Evolutionary conservation across 371 early-diverging fungal genomes (phyloP).

Genomic region (Dinochytrium kinnereticum): DNA sequence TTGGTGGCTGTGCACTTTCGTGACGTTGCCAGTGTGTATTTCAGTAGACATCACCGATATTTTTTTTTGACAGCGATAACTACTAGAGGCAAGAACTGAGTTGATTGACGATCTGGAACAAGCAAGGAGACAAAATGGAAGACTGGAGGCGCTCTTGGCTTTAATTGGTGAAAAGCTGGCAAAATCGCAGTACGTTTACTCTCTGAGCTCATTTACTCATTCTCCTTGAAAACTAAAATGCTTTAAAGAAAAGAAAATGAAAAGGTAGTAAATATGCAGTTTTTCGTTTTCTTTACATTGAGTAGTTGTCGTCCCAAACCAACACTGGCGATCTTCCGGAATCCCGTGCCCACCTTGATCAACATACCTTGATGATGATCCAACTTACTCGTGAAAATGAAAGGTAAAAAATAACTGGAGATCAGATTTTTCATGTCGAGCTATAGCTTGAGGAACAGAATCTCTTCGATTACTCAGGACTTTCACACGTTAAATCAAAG

Average conservation of each 20-base stretch:
- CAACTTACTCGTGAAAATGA: not conserved
- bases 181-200: not conserved
- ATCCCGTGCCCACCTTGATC: not conserved
- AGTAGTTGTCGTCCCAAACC: not conserved
- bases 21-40: not conserved
- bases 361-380: not conserved
- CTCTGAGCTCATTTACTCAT: not conserved
- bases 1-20: not conserved
- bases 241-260: not conserved
- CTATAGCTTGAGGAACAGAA: not conserved
- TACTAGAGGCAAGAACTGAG: not conserved
- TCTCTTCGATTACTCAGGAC: not conserved
- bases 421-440: not conserved
- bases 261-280: not conserved
- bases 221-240: not conserved
- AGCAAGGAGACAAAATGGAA: not conserved
- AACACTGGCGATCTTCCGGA: not conserved
- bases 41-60: too few relatives aligned
- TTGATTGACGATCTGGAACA: not conserved
- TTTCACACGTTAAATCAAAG: not conserved
- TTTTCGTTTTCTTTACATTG: too few relatives aligned
- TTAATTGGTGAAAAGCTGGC: not conserved
- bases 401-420: not conserved
- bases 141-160: not conserved
- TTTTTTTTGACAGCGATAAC: not conserved